phyloP scores from a whole-genome alignment of 768 basidiomycete genomes.

The Nidularia pulvinata region DNA sequence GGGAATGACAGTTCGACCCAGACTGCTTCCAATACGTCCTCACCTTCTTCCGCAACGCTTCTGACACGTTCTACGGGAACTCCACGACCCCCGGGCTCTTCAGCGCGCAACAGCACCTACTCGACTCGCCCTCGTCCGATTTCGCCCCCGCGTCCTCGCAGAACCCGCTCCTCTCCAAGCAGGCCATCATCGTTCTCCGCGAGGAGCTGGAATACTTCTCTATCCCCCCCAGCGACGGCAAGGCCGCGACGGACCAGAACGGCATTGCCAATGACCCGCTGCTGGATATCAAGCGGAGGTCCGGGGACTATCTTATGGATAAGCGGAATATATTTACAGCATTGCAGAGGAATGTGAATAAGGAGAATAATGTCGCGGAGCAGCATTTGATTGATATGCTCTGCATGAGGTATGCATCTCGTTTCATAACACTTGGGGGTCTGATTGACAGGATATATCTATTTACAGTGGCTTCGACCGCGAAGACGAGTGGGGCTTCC shows the following conservation, averaged over 20 bases:
- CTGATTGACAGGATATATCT: slow-evolving; percentile 1
- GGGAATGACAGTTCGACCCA: slow-evolving; percentile 81
- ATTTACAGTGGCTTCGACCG: slow-evolving; percentile 86
- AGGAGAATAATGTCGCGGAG: slow-evolving; percentile 98
- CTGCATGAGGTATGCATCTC: slow-evolving; percentile 85
- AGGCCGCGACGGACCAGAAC: slow-evolving; percentile 67
- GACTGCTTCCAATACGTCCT: slow-evolving; percentile 95
- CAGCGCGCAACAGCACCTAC: slow-evolving; percentile 75
- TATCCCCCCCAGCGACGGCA: slow-evolving; percentile 76
- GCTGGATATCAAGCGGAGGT: slow-evolving; percentile 80
- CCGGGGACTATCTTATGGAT: slow-evolving; percentile 86
- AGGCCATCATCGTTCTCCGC: slow-evolving; percentile 97
- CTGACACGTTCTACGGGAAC: slow-evolving; percentile 92
- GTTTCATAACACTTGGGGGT: slow-evolving; percentile 4
- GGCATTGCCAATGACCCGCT: slow-evolving; percentile 82
- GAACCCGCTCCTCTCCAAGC: slow-evolving; percentile 93
- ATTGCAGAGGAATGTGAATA: slow-evolving; percentile 97
- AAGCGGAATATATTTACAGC: slow-evolving; percentile 96
- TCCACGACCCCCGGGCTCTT: slow-evolving; percentile 70
- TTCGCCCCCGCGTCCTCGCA: slow-evolving; percentile 68
- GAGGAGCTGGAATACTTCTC: slow-evolving; percentile 99
- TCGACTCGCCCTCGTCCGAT: slow-evolving; percentile 65
- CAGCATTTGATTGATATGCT: slow-evolving; percentile 99
- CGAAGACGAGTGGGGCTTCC: slow-evolving; percentile 98
- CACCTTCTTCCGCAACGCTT: slow-evolving; percentile 86